Conservation (phyloP, 2,329 filamentous ascomycete genomes). For the Ceratocystis alfenasii region DNA sequence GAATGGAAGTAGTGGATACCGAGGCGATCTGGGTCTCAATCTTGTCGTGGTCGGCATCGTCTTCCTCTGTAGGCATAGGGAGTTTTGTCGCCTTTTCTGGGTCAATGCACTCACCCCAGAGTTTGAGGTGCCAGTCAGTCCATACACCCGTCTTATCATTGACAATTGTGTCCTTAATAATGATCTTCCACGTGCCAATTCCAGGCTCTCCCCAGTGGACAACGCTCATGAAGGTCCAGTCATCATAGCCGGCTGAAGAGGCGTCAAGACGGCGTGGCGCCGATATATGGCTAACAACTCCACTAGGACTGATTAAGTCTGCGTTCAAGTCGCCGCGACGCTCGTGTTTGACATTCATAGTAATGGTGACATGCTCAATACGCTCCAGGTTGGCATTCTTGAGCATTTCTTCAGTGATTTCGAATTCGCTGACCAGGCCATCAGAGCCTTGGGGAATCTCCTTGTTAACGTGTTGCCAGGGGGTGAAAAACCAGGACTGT, state of each 20-base stretch:
- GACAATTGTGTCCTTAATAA: slow-evolving; percentile 71
- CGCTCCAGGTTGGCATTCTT: slow-evolving; percentile 70
- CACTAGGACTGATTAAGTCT: slow-evolving; percentile 73
- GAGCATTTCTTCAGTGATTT: slow-evolving; percentile 71
- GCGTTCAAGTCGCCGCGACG: slow-evolving; percentile 85
- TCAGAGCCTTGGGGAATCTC: slow-evolving; percentile 72
- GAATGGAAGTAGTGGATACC: slow-evolving; percentile 33
- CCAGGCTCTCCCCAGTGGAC: slow-evolving; percentile 91
- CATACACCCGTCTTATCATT: slow-evolving; percentile 71
- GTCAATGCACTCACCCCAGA: slow-evolving; percentile 86
- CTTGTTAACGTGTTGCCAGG: slow-evolving; percentile 84
- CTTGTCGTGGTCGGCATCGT: slow-evolving; percentile 69
- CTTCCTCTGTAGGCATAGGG: slow-evolving; percentile 70
- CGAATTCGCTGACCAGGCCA: slow-evolving; percentile 67
- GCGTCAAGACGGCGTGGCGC: slow-evolving; percentile 60
- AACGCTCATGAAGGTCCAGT: slow-evolving; percentile 99
- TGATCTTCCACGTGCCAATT: slow-evolving; percentile 77
- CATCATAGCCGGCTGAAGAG: slow-evolving; percentile 58
- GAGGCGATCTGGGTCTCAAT: slow-evolving; percentile 46
- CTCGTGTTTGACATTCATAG: slow-evolving; percentile 87
- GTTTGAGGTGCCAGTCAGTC: slow-evolving; percentile 81
- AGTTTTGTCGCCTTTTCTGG: slow-evolving; percentile 57
- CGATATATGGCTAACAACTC: slow-evolving; percentile 72
- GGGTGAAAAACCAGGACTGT: slow-evolving; percentile 87
- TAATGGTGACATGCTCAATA: slow-evolving; percentile 89